phyloP scores from a whole-genome alignment of 2,329 filamentous ascomycete species.

The Aureobasidium uvarum region DNA sequence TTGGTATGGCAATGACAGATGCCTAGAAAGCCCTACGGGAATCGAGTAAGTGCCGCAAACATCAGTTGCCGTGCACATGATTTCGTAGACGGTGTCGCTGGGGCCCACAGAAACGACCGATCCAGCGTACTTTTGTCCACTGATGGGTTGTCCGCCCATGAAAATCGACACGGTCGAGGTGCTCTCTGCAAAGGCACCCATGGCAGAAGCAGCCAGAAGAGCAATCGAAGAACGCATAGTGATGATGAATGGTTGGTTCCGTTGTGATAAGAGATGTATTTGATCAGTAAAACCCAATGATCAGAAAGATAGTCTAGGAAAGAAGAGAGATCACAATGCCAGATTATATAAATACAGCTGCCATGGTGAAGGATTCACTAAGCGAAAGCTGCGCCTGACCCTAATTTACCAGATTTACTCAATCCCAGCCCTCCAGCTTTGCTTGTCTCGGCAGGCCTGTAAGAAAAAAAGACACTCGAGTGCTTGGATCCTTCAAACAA shows the following conservation, averaged over 20 bases:
- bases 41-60: not conserved
- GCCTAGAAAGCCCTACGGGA: not conserved
- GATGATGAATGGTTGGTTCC: not conserved
- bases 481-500: not conserved
- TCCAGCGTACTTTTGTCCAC: not conserved
- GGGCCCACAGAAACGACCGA: not conserved
- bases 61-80: not conserved
- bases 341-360: not conserved
- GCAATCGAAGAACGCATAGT: slow-evolving; percentile 20
- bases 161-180: not conserved
- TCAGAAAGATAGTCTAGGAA: not conserved
- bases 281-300: not conserved
- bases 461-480: not conserved
- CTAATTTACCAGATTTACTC: not conserved
- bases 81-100: not conserved
- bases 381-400: not conserved
- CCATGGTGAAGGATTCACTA: not conserved
- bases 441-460: not conserved
- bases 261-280: not conserved
- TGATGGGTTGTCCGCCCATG: not conserved
- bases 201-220: slow-evolving; percentile 12
- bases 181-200: not conserved
- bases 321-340: no score
- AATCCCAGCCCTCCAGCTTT: not conserved
- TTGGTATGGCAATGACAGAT: not conserved